Base-by-base conservation (phyloP, 208 protist species). In the Leishmania martiniquensis region DNA sequence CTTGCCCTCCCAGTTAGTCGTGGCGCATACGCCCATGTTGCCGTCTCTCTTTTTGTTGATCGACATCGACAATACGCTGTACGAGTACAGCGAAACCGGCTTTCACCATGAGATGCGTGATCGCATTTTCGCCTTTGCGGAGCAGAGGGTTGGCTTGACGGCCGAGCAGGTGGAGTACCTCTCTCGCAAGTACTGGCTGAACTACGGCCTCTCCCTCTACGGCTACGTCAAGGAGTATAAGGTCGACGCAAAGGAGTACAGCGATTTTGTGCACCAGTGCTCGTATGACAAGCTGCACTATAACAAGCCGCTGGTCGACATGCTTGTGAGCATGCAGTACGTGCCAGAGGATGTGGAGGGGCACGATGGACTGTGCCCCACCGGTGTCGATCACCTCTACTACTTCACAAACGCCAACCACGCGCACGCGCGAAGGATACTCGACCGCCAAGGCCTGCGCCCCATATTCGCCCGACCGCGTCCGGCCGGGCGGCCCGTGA, bases 41-140 rank as follows among this genome's bases (percentile, higher is more conserved):
- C 60, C 52, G 1, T 66, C 86, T 4, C 81, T 93, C 15, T 86
- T 92, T 75, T 20, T 96, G 29, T 76, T 96, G 29, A 54, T 96
- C 34, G 93, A 96, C 71, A 91, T 96, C 66, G 89, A 95, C 78
- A 94, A 96, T 76, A 96, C 85, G 15, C 80, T 96, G 25, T 95
- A 95, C 85, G 65, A 83, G 63, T 92, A 89, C 80, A 76, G 57
- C 34, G 86, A 88, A 42, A 93, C 87, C 0, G 78, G 82, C 44
- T 86, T 95, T 62, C 62, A 80, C 37, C 25, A 76, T 0, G 85
- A 91, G 70, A 93, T 96, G 89, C 87, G 84, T 63, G 76, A 83
- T 37, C 80, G 75, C 47, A 92, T 95, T 34, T 85, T 84, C 51
- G 77, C 85, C 44, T 93, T 83, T 76, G 83, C 87, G 29, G 52